Percentiles rank a stretch among this genome's conserved stretches.
Evolutionary conservation across 805 yeast genomes (phyloP).

Genomic region (Saccharomyces paradoxus): DNA sequence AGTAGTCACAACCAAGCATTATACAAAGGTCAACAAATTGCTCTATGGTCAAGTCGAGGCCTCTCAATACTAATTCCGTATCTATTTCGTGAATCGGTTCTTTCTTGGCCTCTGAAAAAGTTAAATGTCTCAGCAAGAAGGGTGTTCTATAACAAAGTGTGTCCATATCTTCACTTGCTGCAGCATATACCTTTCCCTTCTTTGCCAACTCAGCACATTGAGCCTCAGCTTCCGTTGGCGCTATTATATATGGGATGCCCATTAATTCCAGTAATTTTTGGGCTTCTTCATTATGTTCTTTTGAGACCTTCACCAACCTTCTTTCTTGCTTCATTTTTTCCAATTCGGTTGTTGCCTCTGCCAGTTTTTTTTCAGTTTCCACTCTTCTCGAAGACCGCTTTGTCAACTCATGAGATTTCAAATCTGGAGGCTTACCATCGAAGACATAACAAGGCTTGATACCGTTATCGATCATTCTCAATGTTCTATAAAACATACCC

Average conservation of each 20-base stretch:
- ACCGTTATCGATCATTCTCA: slow-evolving; percentile 84
- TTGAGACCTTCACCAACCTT: slow-evolving; percentile 80
- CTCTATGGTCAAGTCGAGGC: slow-evolving; percentile 60
- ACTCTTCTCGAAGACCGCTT: slow-evolving; percentile 76
- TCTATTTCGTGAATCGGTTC: slow-evolving; percentile 83
- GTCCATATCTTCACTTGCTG: slow-evolving; percentile 99
- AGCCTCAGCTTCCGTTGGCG: slow-evolving; percentile 98
- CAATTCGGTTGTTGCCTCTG: slow-evolving; percentile 64
- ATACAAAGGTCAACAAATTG: slow-evolving; percentile 90
- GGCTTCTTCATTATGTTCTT: slow-evolving; percentile 91
- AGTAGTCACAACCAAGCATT: slow-evolving; percentile 91
- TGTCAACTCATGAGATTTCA: slow-evolving; percentile 87
- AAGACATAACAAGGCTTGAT: slow-evolving; percentile 93
- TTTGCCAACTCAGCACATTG: slow-evolving; percentile 92
- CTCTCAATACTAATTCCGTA: slow-evolving; percentile 60
- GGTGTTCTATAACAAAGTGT: slow-evolving; percentile 90
- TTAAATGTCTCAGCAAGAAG: slow-evolving; percentile 73
- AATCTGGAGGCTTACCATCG: slow-evolving; percentile 94
- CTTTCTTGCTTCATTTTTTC: slow-evolving; percentile 68
- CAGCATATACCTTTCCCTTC: slow-evolving; percentile 88
- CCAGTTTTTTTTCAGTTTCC: slow-evolving; percentile 71
- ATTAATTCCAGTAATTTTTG: slow-evolving; percentile 67
- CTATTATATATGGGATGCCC: slow-evolving; percentile 92
- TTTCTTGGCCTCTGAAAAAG: slow-evolving; percentile 90
- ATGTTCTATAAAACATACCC: slow-evolving; percentile 94